Evolutionary conservation across 768 basidiomycete genomes (phyloP).

Genomic region (Pleurotus tuoliensis): DNA sequence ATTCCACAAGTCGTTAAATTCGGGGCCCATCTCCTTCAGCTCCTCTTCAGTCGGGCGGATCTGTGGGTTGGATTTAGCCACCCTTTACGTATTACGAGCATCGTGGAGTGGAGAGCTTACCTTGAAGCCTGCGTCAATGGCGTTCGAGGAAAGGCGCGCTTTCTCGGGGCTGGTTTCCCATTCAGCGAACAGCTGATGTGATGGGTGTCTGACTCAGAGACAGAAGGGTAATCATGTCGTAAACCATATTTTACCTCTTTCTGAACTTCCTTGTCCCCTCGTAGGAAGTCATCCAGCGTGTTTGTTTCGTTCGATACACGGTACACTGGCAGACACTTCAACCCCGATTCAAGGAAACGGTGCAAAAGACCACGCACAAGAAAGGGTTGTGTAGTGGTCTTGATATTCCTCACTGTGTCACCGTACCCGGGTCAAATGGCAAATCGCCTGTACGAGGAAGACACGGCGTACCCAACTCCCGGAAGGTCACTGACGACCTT

Average conservation of each 20-base stretch:
- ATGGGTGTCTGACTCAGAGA: neutral
- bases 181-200: slow-evolving; percentile 46
- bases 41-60: slow-evolving; percentile 68
- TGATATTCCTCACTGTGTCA: slow-evolving; percentile 59
- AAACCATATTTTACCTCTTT: slow-evolving; percentile 38
- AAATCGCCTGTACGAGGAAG: neutral
- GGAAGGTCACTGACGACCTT: slow-evolving; percentile 67
- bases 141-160: slow-evolving; percentile 64
- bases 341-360: neutral
- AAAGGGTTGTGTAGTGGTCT: slow-evolving; percentile 70
- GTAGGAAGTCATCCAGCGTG: slow-evolving; percentile 68
- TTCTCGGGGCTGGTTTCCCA: slow-evolving; percentile 68
- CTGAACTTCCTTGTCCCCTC: slow-evolving; percentile 57
- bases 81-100: neutral
- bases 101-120: slow-evolving; percentile 17
- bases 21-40: slow-evolving; percentile 75
- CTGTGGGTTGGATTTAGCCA: slow-evolving; percentile 22
- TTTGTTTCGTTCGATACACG: slow-evolving; percentile 63
- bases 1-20: slow-evolving; percentile 67
- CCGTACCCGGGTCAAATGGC: no score
- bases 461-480: slow-evolving; percentile 53
- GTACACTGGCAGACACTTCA: slow-evolving; percentile 37
- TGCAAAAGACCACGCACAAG: slow-evolving; percentile 32
- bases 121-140: slow-evolving; percentile 76
- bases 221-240: neutral